Percentiles rank a stretch among this genome's conserved stretches.
Conservation (phyloP, 805 yeast genomes). For the Saturnispora sekii region DNA sequence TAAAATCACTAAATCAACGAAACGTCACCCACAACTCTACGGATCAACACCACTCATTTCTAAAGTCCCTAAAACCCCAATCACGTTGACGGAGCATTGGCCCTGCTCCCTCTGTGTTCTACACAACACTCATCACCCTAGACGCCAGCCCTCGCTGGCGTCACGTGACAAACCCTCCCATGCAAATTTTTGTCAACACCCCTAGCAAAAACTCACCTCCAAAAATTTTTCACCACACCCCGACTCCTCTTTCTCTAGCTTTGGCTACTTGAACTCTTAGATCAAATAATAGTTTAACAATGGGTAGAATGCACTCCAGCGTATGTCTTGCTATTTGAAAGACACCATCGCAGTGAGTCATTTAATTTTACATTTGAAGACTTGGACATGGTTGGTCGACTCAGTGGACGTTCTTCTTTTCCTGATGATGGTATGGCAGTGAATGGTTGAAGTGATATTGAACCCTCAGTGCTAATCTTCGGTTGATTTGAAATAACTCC, state of each 20-base stretch:
- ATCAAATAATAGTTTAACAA: constrained; percentile 31
- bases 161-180: constrained; percentile 8
- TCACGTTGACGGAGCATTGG: too few relatives aligned
- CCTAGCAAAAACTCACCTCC: background rate
- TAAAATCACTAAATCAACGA: too few relatives aligned
- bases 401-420: background rate
- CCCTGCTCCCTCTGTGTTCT: too few relatives aligned
- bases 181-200: background rate
- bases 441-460: too few relatives aligned
- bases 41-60: too few relatives aligned
- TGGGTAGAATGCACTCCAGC: constrained; percentile 99
- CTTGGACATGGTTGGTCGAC: constrained; percentile 28
- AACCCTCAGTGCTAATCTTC: too few relatives aligned
- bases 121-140: too few relatives aligned
- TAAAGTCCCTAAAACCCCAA: too few relatives aligned
- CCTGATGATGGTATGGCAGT: too few relatives aligned
- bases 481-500: too few relatives aligned
- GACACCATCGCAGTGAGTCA: constrained; percentile 8
- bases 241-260: background rate
- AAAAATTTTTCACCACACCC: background rate
- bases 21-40: too few relatives aligned
- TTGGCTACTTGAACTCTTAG: background rate
- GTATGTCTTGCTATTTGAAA: constrained; percentile 43
- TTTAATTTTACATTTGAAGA: constrained; percentile 18
- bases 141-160: constrained; percentile 3